Percentiles rank a stretch among this genome's conserved stretches.
Conservation (phyloP, 2,329 filamentous ascomycete species). For the Pseudogymnoascus sp. region DNA sequence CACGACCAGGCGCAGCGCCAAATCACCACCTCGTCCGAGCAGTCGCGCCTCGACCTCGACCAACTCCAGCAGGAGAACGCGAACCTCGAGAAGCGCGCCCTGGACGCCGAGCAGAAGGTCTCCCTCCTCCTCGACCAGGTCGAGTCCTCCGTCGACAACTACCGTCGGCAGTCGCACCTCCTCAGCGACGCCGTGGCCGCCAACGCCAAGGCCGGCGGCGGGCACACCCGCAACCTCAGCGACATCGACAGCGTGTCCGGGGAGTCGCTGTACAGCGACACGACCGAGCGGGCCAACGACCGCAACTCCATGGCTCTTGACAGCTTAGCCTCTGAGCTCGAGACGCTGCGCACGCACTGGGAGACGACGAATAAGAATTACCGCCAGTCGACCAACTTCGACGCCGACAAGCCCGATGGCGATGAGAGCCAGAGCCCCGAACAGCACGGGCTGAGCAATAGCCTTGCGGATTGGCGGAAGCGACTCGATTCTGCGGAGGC, state of each 20-base stretch:
- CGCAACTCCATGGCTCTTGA: constrained; percentile 70
- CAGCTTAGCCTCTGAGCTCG: constrained; percentile 83
- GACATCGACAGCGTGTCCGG: constrained; percentile 52
- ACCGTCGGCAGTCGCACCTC: constrained; percentile 67
- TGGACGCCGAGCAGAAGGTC: constrained; percentile 88
- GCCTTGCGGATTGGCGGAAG: constrained; percentile 72
- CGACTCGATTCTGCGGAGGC: constrained; percentile 51
- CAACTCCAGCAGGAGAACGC: constrained; percentile 75
- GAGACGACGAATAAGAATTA: constrained; percentile 95
- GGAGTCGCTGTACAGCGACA: constrained; percentile 40
- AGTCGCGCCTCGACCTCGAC: constrained; percentile 62
- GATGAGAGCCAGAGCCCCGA: constrained; percentile 40
- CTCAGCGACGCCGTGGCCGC: constrained; percentile 32
- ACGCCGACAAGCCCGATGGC: constrained; percentile 38
- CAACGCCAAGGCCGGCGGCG: constrained; percentile 14
- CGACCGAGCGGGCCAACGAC: constrained; percentile 42
- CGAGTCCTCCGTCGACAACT: constrained; percentile 86
- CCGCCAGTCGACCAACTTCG: constrained; percentile 82
- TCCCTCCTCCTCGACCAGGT: constrained; percentile 90
- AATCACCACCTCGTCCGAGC: constrained; percentile 46
- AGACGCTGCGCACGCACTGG: constrained; percentile 85
- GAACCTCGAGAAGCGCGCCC: constrained; percentile 72
- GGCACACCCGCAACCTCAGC: constrained; percentile 29
- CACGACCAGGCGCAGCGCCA: constrained; percentile 48
- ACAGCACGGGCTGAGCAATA: constrained; percentile 51